phyloP scores from a whole-genome alignment of 768 basidiomycete genomes.

The Pleurotus tuoliensis region DNA sequence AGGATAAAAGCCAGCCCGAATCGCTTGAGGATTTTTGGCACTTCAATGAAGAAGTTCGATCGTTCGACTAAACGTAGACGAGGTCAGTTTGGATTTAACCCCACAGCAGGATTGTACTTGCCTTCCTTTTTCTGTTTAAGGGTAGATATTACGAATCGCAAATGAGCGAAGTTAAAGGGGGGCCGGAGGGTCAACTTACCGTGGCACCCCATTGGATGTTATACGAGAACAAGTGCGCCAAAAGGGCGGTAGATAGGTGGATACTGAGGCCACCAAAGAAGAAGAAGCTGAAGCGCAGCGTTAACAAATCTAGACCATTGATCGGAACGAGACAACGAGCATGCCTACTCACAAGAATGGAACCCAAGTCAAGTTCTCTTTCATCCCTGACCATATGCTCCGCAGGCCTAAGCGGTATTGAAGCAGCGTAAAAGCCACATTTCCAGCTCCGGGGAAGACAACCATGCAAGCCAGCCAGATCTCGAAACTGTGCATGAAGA shows the following conservation, averaged over 20 bases:
- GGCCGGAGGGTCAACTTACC: conserved; percentile 42
- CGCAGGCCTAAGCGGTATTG: conserved; percentile 65
- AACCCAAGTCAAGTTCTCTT: conserved; percentile 63
- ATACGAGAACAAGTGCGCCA: conserved; percentile 72
- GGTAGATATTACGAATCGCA: background rate
- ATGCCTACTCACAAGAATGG: conserved; percentile 68
- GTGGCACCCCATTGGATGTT: conserved; percentile 80
- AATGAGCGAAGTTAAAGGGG: too few relatives aligned
- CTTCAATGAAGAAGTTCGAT: conserved; percentile 88
- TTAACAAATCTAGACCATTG: background rate
- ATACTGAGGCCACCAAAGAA: conserved; percentile 76
- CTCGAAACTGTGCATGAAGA: conserved; percentile 68
- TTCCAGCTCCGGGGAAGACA: conserved; percentile 67
- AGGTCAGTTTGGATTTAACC: background rate
- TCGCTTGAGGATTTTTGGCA: conserved; percentile 77
- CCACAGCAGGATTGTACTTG: background rate
- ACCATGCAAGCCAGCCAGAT: conserved; percentile 72
- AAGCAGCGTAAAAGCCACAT: conserved; percentile 61
- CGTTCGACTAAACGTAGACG: conserved; percentile 65
- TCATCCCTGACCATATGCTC: conserved; percentile 41
- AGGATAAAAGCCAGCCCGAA: conserved; percentile 66
- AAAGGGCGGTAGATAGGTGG: conserved; percentile 59
- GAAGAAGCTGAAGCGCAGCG: conserved; percentile 50
- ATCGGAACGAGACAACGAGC: conserved; percentile 2
- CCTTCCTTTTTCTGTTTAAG: conserved; percentile 7